Evolutionary conservation across 1,139 yeast species (phyloP).

Genomic region (Diutina ranongensis): DNA sequence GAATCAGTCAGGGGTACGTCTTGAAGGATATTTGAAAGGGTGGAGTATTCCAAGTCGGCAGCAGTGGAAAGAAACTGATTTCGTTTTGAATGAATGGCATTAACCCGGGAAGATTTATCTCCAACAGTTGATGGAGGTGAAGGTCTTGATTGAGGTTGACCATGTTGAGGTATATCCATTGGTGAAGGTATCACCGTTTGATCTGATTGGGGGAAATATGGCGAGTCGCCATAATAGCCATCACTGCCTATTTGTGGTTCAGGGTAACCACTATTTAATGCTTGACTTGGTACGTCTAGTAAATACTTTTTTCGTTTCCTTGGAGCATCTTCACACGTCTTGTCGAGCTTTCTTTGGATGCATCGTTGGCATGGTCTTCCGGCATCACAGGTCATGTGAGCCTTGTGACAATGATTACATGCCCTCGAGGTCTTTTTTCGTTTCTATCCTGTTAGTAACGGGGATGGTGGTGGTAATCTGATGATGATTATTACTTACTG

Average conservation of each 20-base stretch:
- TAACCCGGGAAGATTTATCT: too few relatives aligned
- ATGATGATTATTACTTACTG: neutral
- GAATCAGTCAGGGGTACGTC: slow-evolving; percentile 22
- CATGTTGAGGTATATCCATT: slow-evolving; percentile 9
- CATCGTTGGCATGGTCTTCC: slow-evolving; percentile 78
- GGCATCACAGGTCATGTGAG: slow-evolving; percentile 82
- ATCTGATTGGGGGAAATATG: neutral
- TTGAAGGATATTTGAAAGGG: slow-evolving; percentile 61
- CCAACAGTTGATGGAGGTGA: too few relatives aligned
- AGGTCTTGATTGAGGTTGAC: slow-evolving; percentile 6
- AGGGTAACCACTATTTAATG: neutral
- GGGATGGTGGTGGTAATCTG: neutral
- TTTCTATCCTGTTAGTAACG: slow-evolving; percentile 9
- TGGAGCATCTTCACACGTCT: slow-evolving; percentile 83
- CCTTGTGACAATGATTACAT: slow-evolving; percentile 75
- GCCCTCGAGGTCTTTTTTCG: slow-evolving; percentile 65
- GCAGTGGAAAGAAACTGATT: slow-evolving; percentile 52
- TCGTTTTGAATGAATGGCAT: neutral
- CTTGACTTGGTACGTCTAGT: slow-evolving; percentile 34
- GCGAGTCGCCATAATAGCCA: neutral
- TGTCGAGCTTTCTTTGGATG: slow-evolving; percentile 51
- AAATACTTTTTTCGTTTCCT: slow-evolving; percentile 77
- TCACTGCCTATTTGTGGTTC: neutral
- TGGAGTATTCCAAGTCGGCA: slow-evolving; percentile 69
- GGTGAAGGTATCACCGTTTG: neutral